phyloP scores from a whole-genome alignment of 2,329 filamentous ascomycete species.

The Ophiostoma sp. region DNA sequence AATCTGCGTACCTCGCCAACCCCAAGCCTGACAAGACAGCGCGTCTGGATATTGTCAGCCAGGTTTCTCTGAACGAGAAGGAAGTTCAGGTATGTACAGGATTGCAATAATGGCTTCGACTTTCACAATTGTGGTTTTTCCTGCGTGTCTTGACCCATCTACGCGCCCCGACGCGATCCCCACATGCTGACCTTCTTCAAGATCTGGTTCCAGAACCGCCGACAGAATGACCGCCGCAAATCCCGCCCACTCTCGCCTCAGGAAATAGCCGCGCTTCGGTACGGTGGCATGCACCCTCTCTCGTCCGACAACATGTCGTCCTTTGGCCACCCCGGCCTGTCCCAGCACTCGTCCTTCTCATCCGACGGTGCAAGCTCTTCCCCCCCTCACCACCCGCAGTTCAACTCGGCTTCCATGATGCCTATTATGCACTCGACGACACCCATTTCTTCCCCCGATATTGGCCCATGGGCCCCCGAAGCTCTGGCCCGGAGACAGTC shows the following conservation, averaged over 20 bases:
- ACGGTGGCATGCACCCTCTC: constrained; percentile 49
- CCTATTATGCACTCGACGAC: constrained; percentile 24
- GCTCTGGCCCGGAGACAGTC: constrained; percentile 21
- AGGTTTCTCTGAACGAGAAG: constrained; percentile 86
- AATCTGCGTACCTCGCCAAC: constrained; percentile 77
- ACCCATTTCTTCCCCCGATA: constrained; percentile 27
- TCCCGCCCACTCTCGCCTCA: constrained; percentile 74
- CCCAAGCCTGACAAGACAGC: constrained; percentile 87
- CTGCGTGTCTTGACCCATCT: too few relatives aligned
- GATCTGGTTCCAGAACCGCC: constrained; percentile 94
- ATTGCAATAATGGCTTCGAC: neutral
- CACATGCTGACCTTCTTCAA: constrained; percentile 35
- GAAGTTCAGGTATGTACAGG: constrained; percentile 75
- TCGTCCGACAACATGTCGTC: constrained; percentile 41
- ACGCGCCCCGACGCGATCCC: neutral
- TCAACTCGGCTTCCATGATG: constrained; percentile 21
- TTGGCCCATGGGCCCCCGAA: constrained; percentile 27
- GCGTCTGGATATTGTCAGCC: constrained; percentile 75
- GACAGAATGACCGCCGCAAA: constrained; percentile 87
- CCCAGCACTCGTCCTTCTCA: constrained; percentile 23
- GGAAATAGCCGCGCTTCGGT: constrained; percentile 61
- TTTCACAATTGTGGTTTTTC: neutral
- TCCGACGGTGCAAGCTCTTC: constrained; percentile 24
- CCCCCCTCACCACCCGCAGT: constrained; percentile 22
- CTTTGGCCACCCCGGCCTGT: constrained; percentile 24